Base-by-base conservation (phyloP, 2,329 filamentous ascomycete species). In the Neonectria sp. region DNA sequence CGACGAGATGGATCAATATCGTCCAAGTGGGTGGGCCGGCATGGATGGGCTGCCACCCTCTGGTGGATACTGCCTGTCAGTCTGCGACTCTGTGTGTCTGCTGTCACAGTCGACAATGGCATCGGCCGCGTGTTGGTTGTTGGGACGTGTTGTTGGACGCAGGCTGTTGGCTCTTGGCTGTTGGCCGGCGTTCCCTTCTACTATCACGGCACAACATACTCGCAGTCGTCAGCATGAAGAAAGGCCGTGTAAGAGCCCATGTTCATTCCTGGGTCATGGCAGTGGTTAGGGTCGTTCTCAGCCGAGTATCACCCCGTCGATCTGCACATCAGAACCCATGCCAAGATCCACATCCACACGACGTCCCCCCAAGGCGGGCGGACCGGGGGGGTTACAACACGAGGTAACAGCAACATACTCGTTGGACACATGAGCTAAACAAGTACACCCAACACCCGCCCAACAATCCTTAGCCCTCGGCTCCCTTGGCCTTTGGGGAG, bases 381-480 rank as follows among this genome's bases (percentile, higher is more conserved):
- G 58, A 60, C 59, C 46, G 43, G 31, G 21, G 21, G 21, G 49
- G 62, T 51, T 69, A 51, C 52, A 52, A 69, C 65, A 63, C 59
- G 53, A 72, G 46, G 49, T 61, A 67, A 49, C 49, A 67, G 49
- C 29, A 68, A 63, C 46, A 63, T 46, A 65, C 61, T 72, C 46
- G 57, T 69, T 69, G 45, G 55, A 68, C 53, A 69, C 59, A 55
- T 55, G 55, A 73, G 56, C 63, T 73, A 68, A 68, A 71, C 63
- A 68, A 64, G 58, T 67, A 72, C 65, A 67, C 49, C 65, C 57
- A 74, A 73, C 71, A 66, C 51, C 51, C 11, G 67, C 66, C 61
- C 63, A 63, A 63, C 63, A 62, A 57, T 73, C 69, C 56, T 71
- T 71, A 63, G 55, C 73, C 68, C 63, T 70, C n/a, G 49, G 49